Conservation (phyloP, 2,329 filamentous ascomycete genomes). For the Alternaria sp. region DNA sequence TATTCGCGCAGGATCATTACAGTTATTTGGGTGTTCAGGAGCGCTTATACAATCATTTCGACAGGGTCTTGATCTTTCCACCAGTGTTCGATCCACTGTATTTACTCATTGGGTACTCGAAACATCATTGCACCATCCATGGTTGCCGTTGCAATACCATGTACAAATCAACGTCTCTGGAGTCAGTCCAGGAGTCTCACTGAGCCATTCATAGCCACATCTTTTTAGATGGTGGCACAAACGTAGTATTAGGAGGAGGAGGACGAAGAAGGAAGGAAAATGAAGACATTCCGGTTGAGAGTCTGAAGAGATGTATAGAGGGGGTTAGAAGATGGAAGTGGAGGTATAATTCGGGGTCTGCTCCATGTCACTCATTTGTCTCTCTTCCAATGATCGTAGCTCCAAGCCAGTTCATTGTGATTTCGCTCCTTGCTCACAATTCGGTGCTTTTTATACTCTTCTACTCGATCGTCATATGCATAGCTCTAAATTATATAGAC, state of each 20-base stretch:
- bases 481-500: neutral
- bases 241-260: conserved; percentile 1
- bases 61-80: neutral
- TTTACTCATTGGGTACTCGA: neutral
- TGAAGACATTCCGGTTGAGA: neutral
- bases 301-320: neutral
- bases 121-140: neutral
- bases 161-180: neutral
- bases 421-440: neutral
- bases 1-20: neutral
- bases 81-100: neutral
- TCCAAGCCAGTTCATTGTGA: neutral
- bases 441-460: neutral
- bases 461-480: neutral
- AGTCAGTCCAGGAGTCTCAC: conserved; percentile 6
- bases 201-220: conserved; percentile 15
- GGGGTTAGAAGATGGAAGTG: neutral
- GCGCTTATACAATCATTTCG: neutral
- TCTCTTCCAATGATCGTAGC: neutral
- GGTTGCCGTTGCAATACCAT: neutral
- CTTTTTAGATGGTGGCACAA: neutral
- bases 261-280: neutral
- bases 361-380: neutral
- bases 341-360: neutral
- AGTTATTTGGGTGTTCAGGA: neutral